A percentile compares a stretch with the other conserved stretches of the same genome.
These are phyloP conservation scores for Fraxinus quadrangulata DNA, from an alignment of 257 asterid species.

Conservation along the genomic window DNA sequence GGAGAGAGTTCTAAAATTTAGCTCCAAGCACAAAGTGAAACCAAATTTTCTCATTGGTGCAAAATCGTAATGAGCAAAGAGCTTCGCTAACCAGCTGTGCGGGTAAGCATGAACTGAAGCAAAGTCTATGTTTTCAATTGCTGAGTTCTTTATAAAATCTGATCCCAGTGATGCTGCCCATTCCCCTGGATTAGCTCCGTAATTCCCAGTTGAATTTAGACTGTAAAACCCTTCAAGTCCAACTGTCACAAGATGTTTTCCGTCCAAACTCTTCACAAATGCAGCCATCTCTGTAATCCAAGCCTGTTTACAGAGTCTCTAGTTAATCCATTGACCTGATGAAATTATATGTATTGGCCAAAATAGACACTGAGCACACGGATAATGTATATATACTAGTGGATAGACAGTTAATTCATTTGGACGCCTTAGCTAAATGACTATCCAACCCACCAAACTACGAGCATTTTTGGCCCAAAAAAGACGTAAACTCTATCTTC, in stretches of 20 bases:
- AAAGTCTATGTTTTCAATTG: constrained; percentile 51
- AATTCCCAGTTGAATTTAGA: constrained; percentile 33
- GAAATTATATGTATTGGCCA: no score
- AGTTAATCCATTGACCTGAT: neutral
- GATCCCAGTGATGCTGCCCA: constrained; percentile 68
- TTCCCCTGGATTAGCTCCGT: constrained; percentile 50
- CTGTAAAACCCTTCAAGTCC: constrained; percentile 66
- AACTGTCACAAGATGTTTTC: constrained; percentile 49
- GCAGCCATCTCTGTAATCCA: constrained; percentile 63
- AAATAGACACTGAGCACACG: neutral
- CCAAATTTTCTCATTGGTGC: neutral
- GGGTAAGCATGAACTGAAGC: constrained; percentile 71
- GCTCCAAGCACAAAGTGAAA: neutral
- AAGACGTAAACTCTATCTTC: neutral
- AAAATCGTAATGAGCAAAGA: neutral
- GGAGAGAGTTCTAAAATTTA: neutral
- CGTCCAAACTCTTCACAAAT: constrained; percentile 52
- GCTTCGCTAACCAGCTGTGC: constrained; percentile 51
- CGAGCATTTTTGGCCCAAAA: neutral
- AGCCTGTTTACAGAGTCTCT: constrained; percentile 27
- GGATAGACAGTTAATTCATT: neutral
- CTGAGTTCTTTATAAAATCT: constrained; percentile 54
- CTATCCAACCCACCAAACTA: neutral
- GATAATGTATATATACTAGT: neutral
- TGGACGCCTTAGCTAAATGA: neutral